Evolutionary conservation across 192 early-diverging fungal species (phyloP).

Genomic region (Thamnidium elegans): DNA sequence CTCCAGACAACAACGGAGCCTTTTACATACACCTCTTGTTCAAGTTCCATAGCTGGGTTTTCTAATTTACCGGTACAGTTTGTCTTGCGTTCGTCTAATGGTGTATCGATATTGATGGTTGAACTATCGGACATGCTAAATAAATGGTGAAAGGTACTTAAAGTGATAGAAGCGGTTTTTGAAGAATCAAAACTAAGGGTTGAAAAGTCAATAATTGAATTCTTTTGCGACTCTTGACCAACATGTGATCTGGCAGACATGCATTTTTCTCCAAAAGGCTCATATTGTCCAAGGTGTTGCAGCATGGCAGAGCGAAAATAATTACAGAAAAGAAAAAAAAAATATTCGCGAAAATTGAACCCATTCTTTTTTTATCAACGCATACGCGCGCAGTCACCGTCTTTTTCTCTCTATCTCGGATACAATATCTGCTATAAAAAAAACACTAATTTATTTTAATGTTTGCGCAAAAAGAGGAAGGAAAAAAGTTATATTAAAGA

Average conservation of each 20-base stretch:
- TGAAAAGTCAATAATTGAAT: not conserved
- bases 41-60: not conserved
- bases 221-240: not conserved
- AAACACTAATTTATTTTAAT: no score
- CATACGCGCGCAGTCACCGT: no score
- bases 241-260: not conserved
- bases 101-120: not conserved
- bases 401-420: no score
- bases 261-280: conserved; percentile 4
- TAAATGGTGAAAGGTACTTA: not conserved
- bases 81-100: not conserved
- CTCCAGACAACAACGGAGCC: conserved; percentile 14
- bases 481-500: no score
- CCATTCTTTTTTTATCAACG: no score
- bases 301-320: not conserved
- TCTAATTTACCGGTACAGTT: not conserved
- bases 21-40: conserved; percentile 13
- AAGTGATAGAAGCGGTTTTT: not conserved
- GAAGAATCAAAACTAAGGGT: not conserved
- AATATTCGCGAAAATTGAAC: no score
- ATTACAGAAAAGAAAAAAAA: no score
- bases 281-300: conserved; percentile 1
- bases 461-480: no score
- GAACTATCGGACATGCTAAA: not conserved
- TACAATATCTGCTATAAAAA: no score